Evolutionary conservation across 129 eudicot genomes (phyloP), one percentile per base, ranked within the genome.

Genomic region (Apium graveolens): DNA sequence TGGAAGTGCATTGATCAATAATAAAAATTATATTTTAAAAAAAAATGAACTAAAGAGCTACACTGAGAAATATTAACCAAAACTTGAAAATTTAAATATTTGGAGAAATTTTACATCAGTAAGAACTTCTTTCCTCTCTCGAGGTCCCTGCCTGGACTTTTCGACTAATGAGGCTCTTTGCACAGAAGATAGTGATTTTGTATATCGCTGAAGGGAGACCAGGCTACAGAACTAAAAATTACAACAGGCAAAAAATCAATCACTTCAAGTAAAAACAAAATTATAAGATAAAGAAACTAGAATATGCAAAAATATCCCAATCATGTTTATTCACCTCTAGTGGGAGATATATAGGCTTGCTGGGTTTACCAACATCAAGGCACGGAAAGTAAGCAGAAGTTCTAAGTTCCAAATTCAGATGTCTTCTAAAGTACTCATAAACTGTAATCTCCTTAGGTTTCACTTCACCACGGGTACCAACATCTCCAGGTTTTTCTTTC

Each of bases 351-450:
- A 21, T 90, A 43, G 98, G 97, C 71, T 83, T 82, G 72, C 88
- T n/a, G n/a, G n/a, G n/a, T n/a, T 88, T 95, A 55, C 98, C 98
- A 77, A 95, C 98, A 85, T 91, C 92, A 83, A 95, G 88, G 86
- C 97, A 95, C 34, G 98, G 97, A 81, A 88, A 83, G 87, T 86
- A 92, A 5, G 87, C 90, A 68, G 98, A 91, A 73, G 41, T 76
- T 44, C 83, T 79, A 65, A 91, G 87, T 74, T 88, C 94, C 48
- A 91, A 73, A 39, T 87, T 85, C 49, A 87, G 92, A 75, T 86
- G 87, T 76, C 90, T 88, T 44, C 85, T 85, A 78, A 95, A 95
- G 82, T 95, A 95, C 32, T 90, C 94, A 75, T 81, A 81, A 44
- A 91, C 97, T 46, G 98, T 88, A 75, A n/a, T 87, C 81, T 95